Base-by-base conservation (phyloP, 805 yeast genomes). In the Teunomyces atbi region DNA sequence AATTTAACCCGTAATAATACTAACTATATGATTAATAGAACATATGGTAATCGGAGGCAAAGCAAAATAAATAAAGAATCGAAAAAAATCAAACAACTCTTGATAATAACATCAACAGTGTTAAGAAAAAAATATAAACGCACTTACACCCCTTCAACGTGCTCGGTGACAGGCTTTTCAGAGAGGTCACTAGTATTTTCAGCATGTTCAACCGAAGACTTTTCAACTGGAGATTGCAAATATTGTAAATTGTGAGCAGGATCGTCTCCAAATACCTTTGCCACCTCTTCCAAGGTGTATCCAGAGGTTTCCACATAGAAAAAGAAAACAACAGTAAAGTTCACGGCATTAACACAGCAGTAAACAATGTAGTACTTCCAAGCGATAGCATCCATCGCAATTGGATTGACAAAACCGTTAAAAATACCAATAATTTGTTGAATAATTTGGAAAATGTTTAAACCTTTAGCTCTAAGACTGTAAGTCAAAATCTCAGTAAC, bases 361-460 rank as follows among this genome's bases (percentile, higher is more conserved):
- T 53, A 66, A 3, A 73, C 75, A 51, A 73, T 68, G 56, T 73
- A 73, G 62, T 71, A 73, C 53, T 69, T 71, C 73, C 75, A 72
- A 18, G 55, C 55, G 38, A 73, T 65, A 12, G 65, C 65, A 18
- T 62, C 72, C 70, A 73, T 62, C 44, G 73, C 77, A 55, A 59
- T 54, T 21, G 61, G 57, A 46, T 58, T 57, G 32, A 58, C 62
- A 46, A 49, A 58, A 15, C 60, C 61, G 34, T 56, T 60, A 47
- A 48, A 58, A n/a, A 58, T 59, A 33, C 55, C 56, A 49, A 50
- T 57, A 7, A 65, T 46, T 21, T 52, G 47, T 35, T 57, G 49
- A 23, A 56, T 34, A 28, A 49, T 53, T 28, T 52, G 39, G 32
- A 57, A 47, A 40, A 49, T 55, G 52, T 60, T 65, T 34, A 69